phyloP scores from a whole-genome alignment of 2,329 filamentous ascomycete species.

The Colletotrichum melonis region DNA sequence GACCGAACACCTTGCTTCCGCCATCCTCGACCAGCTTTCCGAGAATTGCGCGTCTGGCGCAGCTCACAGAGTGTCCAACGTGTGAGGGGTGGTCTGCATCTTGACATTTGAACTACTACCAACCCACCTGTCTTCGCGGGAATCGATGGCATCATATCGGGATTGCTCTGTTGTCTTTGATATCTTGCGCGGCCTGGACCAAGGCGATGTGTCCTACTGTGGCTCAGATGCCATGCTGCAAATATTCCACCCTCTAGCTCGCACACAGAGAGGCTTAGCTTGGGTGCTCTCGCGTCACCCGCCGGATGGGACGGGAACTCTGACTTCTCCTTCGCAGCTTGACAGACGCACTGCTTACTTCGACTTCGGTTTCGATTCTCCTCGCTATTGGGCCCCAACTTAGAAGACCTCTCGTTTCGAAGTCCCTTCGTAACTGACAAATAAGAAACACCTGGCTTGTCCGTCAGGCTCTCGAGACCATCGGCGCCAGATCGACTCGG shows the following conservation, averaged over 20 bases:
- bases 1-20: not conserved
- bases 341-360: constrained; percentile 2
- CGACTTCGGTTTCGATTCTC: not conserved
- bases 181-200: constrained; percentile 7
- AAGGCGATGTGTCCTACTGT: constrained; percentile 15
- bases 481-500: constrained; percentile 27
- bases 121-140: not conserved
- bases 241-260: not conserved
- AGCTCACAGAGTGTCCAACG: not conserved
- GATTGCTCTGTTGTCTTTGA: not conserved
- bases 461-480: not conserved
- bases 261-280: constrained; percentile 22
- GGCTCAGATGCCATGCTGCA: constrained; percentile 16
- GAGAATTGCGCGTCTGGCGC: not conserved
- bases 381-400: not conserved
- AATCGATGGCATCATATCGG: not conserved
- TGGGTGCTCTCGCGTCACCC: constrained; percentile 15
- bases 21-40: not conserved
- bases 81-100: not conserved
- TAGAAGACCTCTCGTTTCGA: not conserved
- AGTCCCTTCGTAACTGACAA: constrained; percentile 8
- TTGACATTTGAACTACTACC: not conserved
- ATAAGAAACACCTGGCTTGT: constrained; percentile 1
- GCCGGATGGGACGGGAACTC: not conserved
- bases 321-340: constrained; percentile 1